phyloP scores from a whole-genome alignment of 2,329 filamentous ascomycete species.

The Fusarium falciforme region DNA sequence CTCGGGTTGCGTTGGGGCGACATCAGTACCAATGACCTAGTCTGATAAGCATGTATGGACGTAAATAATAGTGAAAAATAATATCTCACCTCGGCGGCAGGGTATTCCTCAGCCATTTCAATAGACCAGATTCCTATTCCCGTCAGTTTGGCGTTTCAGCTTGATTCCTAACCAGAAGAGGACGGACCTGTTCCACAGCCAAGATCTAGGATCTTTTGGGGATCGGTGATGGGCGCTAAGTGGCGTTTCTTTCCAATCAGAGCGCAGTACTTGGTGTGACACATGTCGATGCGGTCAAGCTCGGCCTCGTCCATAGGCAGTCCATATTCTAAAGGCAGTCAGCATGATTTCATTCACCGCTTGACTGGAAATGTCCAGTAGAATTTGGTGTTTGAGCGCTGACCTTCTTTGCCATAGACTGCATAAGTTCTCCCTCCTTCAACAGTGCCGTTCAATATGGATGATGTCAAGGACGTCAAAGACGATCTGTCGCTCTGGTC shows the following conservation, averaged over 20 bases:
- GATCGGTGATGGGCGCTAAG: slow-evolving; percentile 36
- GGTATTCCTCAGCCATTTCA: slow-evolving; percentile 51
- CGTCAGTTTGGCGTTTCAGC: not conserved
- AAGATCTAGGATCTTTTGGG: slow-evolving; percentile 46
- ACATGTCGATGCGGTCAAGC: slow-evolving; percentile 55
- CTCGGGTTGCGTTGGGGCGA: slow-evolving; percentile 36
- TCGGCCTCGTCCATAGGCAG: slow-evolving; percentile 55
- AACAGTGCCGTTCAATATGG: slow-evolving; percentile 38
- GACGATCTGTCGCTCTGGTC: slow-evolving; percentile 32
- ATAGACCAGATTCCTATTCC: slow-evolving; percentile 47
- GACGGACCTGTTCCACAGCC: slow-evolving; percentile 46
- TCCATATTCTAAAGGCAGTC: slow-evolving; percentile 48
- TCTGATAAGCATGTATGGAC: not conserved
- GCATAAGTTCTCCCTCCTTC: slow-evolving; percentile 50
- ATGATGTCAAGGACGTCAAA: slow-evolving; percentile 44
- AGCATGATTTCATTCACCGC: not conserved
- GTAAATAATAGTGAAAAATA: not conserved
- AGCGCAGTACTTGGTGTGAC: slow-evolving; percentile 51
- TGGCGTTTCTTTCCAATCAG: slow-evolving; percentile 43
- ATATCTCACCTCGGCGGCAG: slow-evolving; percentile 28
- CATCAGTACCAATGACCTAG: slow-evolving; percentile 36
- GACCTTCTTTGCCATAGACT: slow-evolving; percentile 51
- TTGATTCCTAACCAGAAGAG: not conserved
- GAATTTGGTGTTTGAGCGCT: not conserved
- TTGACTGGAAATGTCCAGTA: not conserved